phyloP scores from a whole-genome alignment of 345 rosid species.

The Excoecaria agallocha region DNA sequence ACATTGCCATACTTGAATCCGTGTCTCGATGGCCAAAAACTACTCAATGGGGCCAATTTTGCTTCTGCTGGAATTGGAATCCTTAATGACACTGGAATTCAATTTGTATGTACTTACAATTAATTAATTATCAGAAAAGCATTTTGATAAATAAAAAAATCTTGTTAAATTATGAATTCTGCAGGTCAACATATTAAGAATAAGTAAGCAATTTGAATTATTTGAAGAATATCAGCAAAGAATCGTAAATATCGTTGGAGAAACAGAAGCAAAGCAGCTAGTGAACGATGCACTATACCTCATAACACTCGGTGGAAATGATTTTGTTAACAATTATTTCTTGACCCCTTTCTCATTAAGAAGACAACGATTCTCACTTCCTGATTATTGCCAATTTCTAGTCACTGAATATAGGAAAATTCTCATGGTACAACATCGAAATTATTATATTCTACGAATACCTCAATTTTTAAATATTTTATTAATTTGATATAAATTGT shows the following conservation, averaged over 20 bases:
- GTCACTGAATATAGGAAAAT: constrained; percentile 20
- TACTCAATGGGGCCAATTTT: constrained; percentile 27
- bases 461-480: neutral
- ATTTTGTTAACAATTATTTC: constrained; percentile 27
- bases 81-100: constrained; percentile 26
- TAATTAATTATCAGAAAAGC: neutral
- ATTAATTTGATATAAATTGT: neutral
- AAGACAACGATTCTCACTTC: constrained; percentile 17
- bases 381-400: constrained; percentile 13
- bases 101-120: constrained; percentile 12
- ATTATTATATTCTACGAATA: neutral
- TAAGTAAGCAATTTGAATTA: constrained; percentile 5
- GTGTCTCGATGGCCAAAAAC: constrained; percentile 17
- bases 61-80: constrained; percentile 30
- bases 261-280: neutral
- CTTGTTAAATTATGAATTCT: neutral
- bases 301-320: constrained; percentile 28
- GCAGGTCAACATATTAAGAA: constrained; percentile 23
- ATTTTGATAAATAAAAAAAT: neutral
- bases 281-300: constrained; percentile 18
- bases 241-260: constrained; percentile 11
- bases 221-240: constrained; percentile 18
- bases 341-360: constrained; percentile 17
- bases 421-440: constrained; percentile 14
- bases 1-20: constrained; percentile 25